phyloP scores from a whole-genome alignment of 2,329 filamentous ascomycete species.

The Ustilaginoidea virens region DNA sequence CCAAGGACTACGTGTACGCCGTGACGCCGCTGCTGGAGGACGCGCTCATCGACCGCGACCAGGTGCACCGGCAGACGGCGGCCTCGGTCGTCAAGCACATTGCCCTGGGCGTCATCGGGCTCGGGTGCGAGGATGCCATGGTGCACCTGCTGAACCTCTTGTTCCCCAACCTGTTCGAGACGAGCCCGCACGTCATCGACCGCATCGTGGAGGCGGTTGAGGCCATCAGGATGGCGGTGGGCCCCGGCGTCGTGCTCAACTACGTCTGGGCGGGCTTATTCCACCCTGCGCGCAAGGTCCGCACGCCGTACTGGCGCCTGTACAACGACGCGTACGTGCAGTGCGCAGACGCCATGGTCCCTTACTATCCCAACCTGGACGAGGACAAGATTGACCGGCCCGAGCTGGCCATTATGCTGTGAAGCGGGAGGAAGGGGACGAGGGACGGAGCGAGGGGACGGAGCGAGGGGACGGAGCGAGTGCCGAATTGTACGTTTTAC shows the following conservation, averaged over 20 bases:
- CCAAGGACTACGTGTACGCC: slow-evolving; percentile 97
- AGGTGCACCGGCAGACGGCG: slow-evolving; percentile 93
- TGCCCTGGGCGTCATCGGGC: slow-evolving; percentile 87
- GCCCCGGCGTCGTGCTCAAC: slow-evolving; percentile 86
- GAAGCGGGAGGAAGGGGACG: slow-evolving; percentile 13
- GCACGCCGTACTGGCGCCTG: slow-evolving; percentile 86
- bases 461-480: too few relatives aligned
- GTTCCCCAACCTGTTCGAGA: slow-evolving; percentile 95
- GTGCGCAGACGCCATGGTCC: slow-evolving; percentile 84
- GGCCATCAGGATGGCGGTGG: slow-evolving; percentile 84
- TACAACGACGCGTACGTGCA: slow-evolving; percentile 98
- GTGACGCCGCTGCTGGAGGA: slow-evolving; percentile 93
- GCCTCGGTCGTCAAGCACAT: slow-evolving; percentile 97
- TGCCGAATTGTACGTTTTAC: too few relatives aligned
- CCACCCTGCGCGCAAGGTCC: slow-evolving; percentile 89
- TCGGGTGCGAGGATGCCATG: slow-evolving; percentile 98
- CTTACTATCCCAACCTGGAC: slow-evolving; percentile 80
- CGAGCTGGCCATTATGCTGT: slow-evolving; percentile 74
- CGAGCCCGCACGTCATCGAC: slow-evolving; percentile 94
- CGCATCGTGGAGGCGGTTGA: slow-evolving; percentile 96
- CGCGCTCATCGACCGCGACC: slow-evolving; percentile 91
- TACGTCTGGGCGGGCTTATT: slow-evolving; percentile 97
- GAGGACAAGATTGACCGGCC: slow-evolving; percentile 66
- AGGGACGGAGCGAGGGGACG: neutral
- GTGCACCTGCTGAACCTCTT: slow-evolving; percentile 90